These are phyloP conservation scores for Fusarium miscanthi DNA, from an alignment of 2,329 filamentous ascomycete genomes.

Conservation along the genomic window DNA sequence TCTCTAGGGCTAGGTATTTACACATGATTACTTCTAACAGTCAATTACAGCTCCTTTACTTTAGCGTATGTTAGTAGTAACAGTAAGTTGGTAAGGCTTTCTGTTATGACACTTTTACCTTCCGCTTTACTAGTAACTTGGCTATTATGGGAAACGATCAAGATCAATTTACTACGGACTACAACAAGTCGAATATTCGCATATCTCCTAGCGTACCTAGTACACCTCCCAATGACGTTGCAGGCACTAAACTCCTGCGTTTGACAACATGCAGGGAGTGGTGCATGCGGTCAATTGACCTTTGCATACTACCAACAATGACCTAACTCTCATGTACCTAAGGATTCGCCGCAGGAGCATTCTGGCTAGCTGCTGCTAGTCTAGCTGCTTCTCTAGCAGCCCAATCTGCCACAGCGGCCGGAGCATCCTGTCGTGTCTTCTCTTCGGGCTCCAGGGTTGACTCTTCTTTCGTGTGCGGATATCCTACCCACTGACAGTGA, in stretches of 20 bases:
- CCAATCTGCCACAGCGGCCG: not conserved
- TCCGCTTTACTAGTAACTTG: too few relatives aligned
- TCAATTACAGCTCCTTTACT: too few relatives aligned
- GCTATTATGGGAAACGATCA: fast-evolving
- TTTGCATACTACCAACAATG: fast-evolving
- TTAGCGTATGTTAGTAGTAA: too few relatives aligned
- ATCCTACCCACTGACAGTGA: not conserved
- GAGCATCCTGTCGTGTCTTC: not conserved
- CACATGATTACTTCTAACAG: too few relatives aligned
- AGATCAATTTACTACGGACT: too few relatives aligned
- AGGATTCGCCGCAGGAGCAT: fast-evolving
- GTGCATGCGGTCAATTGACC: fast-evolving
- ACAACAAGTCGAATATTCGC: fast-evolving
- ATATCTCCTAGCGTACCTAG: fast-evolving
- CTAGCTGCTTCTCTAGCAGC: too few relatives aligned
- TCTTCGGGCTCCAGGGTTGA: not conserved
- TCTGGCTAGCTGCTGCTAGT: too few relatives aligned
- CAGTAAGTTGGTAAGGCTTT: not conserved
- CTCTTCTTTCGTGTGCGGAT: fast-evolving
- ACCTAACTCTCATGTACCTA: fast-evolving
- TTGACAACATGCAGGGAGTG: too few relatives aligned
- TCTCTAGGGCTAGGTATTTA: too few relatives aligned
- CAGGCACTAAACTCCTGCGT: too few relatives aligned
- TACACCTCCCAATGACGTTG: too few relatives aligned
- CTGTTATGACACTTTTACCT: too few relatives aligned